These are phyloP conservation scores for Leucaena leucocephala DNA, from an alignment of 306 rosid species.

Conservation along the genomic window DNA sequence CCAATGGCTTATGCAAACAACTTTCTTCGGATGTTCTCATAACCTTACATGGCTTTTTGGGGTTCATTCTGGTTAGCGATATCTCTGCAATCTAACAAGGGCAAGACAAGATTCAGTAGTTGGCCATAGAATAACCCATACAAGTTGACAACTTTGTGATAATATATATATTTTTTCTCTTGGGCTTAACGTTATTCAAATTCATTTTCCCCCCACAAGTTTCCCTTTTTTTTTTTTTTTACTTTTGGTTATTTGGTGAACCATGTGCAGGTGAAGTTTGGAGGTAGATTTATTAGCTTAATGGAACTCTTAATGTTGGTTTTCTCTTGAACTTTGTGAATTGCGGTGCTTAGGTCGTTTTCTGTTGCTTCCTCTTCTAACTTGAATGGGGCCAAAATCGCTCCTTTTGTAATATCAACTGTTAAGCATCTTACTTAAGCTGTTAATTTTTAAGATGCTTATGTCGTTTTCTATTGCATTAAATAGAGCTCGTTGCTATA, in stretches of 20 bases:
- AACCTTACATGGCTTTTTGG: slow-evolving; percentile 28
- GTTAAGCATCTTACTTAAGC: background rate
- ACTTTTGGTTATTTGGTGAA: slow-evolving; percentile 28
- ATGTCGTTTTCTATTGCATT: background rate
- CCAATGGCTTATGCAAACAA: slow-evolving; percentile 99
- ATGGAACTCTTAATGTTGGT: slow-evolving; percentile 28
- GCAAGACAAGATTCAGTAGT: slow-evolving; percentile 35
- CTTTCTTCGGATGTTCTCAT: slow-evolving; percentile 85
- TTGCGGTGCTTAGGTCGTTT: background rate
- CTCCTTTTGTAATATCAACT: background rate
- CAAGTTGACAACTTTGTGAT: slow-evolving; percentile 38
- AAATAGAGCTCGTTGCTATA: background rate
- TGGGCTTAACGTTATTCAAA: slow-evolving; percentile 31
- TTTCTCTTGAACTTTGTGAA: slow-evolving; percentile 33
- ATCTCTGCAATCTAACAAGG: slow-evolving; percentile 39
- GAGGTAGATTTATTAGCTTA: slow-evolving; percentile 20
- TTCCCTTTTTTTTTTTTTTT: slow-evolving; percentile 21
- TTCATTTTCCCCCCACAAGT: slow-evolving; percentile 41
- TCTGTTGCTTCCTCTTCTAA: background rate
- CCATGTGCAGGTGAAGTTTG: slow-evolving; percentile 37
- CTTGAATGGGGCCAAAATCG: background rate
- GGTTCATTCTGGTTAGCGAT: slow-evolving; percentile 28
- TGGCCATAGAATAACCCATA: slow-evolving; percentile 34
- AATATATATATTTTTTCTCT: slow-evolving; percentile 24
- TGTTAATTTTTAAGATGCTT: background rate